Percentiles rank a stretch among this genome's conserved stretches.
These are phyloP conservation scores for Peronospora belbahrii DNA, from an alignment of 352 stramenopile species.

Conservation along the genomic window DNA sequence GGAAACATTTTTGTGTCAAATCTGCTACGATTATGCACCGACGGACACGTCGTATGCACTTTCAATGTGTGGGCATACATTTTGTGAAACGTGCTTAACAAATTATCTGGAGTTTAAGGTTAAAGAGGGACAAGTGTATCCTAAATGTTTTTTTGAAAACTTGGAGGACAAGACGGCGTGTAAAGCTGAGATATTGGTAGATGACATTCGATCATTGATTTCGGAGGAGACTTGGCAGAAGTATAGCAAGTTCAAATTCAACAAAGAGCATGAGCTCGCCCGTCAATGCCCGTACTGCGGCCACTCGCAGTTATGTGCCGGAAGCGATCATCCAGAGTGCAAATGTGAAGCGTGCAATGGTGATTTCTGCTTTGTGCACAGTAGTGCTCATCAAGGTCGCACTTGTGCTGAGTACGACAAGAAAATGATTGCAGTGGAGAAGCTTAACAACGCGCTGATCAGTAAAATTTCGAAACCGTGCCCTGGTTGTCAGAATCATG, in stretches of 20 bases:
- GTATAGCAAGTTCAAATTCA: constrained; percentile 83
- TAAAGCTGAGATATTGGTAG: constrained; percentile 26
- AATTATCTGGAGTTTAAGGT: constrained; percentile 72
- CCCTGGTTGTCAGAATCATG: constrained; percentile 79
- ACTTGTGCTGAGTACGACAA: constrained; percentile 75
- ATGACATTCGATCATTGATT: constrained; percentile 46
- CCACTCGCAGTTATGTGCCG: constrained; percentile 45
- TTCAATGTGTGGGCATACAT: constrained; percentile 41
- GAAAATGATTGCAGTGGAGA: constrained; percentile 69
- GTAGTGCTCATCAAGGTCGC: constrained; percentile 63
- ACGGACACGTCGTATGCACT: constrained; percentile 33
- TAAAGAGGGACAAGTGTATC: constrained; percentile 56
- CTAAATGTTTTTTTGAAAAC: constrained; percentile 58
- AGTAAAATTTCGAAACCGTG: constrained; percentile 79
- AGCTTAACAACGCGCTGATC: constrained; percentile 74
- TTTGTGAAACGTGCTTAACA: constrained; percentile 52
- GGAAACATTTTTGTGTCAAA: constrained; percentile 68
- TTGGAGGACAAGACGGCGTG: constrained; percentile 30
- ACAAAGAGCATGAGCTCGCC: constrained; percentile 55
- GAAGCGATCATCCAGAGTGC: constrained; percentile 36
- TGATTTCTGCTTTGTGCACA: constrained; percentile 85
- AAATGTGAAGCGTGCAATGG: constrained; percentile 33
- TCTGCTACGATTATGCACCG: constrained; percentile 60
- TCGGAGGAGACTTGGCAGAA: constrained; percentile 51
- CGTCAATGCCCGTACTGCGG: constrained; percentile 56